Evolutionary conservation across 306 rosid genomes (phyloP).

Genomic region (Malus orientalis): DNA sequence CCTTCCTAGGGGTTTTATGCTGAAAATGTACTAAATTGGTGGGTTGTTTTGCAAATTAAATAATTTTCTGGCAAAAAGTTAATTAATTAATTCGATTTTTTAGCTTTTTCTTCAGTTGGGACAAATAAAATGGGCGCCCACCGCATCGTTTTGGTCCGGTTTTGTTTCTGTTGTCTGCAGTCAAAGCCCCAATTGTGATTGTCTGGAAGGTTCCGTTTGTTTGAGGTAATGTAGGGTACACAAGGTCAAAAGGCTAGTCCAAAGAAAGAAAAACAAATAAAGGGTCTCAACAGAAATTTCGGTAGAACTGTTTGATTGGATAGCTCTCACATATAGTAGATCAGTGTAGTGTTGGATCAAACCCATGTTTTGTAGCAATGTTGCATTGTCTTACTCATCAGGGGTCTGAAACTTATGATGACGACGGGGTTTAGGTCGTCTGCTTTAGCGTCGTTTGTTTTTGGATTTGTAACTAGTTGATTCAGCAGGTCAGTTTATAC

Average conservation of each 20-base stretch:
- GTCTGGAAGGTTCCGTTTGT: constrained; percentile 4
- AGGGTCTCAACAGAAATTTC: fast-evolving
- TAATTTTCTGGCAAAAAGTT: background rate
- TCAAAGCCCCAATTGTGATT: background rate
- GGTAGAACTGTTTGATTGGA: no score
- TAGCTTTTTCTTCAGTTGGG: background rate
- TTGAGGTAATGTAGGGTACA: background rate
- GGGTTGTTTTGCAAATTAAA: background rate
- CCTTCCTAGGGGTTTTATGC: background rate
- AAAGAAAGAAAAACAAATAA: no score
- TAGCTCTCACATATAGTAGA: no score
- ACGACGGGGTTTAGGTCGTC: no score
- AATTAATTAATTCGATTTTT: background rate
- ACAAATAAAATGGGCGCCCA: constrained; percentile 10
- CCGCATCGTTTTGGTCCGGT: background rate
- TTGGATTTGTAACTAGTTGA: background rate
- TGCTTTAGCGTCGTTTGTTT: fast-evolving
- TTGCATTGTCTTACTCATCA: no score
- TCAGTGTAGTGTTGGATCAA: background rate
- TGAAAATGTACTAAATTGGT: background rate
- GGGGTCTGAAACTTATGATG: no score
- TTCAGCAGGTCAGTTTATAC: background rate
- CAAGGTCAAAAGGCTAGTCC: background rate
- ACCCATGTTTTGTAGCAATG: no score
- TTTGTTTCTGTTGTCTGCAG: background rate